Evolutionary conservation across 1,284 basidiomycete genomes (phyloP).

Genomic region (Cutaneotrichosporon mucoides): DNA sequence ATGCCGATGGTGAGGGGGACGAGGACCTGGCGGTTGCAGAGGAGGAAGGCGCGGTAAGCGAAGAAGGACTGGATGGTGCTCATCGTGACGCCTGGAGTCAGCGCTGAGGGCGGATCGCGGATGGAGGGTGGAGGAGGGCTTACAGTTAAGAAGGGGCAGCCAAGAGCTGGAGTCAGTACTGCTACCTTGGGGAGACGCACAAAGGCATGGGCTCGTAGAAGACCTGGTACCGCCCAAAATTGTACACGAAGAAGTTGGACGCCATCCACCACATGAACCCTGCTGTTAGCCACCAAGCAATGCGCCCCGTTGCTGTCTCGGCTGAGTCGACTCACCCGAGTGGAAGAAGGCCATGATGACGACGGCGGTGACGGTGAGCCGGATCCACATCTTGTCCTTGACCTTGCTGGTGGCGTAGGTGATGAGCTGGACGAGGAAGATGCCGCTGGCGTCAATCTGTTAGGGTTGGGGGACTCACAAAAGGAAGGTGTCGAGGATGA

Average conservation of each 20-base stretch:
- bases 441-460: neutral
- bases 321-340: neutral
- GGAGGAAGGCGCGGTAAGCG: constrained; percentile 30
- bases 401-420: neutral
- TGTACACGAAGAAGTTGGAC: neutral
- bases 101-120: no score
- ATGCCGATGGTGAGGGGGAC: constrained; percentile 13
- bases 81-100: neutral
- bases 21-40: constrained; percentile 26
- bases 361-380: neutral
- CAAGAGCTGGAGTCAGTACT: neutral
- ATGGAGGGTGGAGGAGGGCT: neutral
- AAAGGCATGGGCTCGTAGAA: neutral
- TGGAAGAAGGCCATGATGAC: neutral
- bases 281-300: neutral
- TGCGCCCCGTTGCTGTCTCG: no score
- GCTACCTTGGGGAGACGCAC: no score
- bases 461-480: neutral
- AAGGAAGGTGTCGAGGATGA: neutral
- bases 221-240: neutral
- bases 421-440: neutral
- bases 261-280: neutral
- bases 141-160: neutral
- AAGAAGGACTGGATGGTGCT: constrained; percentile 31
- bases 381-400: neutral